Conservation (phyloP, 176 grass and related monocot genomes). For the Zea luxurians region DNA sequence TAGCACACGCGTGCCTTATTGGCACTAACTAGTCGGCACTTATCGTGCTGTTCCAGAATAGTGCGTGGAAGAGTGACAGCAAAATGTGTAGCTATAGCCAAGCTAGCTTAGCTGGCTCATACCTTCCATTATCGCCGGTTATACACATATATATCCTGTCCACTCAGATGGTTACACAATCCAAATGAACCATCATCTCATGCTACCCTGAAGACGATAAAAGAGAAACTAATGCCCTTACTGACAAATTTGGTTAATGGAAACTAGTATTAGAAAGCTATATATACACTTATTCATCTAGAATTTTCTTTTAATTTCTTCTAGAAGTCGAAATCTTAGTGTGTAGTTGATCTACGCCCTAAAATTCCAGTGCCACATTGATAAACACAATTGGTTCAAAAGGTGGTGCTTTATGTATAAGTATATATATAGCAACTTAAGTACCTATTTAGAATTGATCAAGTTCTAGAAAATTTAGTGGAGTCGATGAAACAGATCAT, state of each 20-base stretch:
- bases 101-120: neutral
- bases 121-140: neutral
- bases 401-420: neutral
- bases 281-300: neutral
- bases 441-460: too few relatives aligned
- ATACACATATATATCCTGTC: neutral
- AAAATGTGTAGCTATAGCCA: slow-evolving; percentile 26
- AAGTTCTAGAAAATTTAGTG: too few relatives aligned
- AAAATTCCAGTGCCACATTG: neutral
- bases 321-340: neutral
- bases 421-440: neutral
- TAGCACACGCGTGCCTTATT: slow-evolving; percentile 19
- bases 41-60: slow-evolving; percentile 41
- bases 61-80: slow-evolving; percentile 14
- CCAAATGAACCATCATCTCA: neutral
- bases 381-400: neutral
- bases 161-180: slow-evolving; percentile 3
- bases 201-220: neutral
- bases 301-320: neutral
- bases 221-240: neutral
- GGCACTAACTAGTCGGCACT: slow-evolving; percentile 31
- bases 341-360: neutral
- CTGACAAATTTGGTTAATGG: too few relatives aligned
- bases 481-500: too few relatives aligned
- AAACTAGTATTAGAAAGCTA: neutral